Evolutionary conservation across 768 basidiomycete species (phyloP).

Genomic region (Ephemerocybe angulata): DNA sequence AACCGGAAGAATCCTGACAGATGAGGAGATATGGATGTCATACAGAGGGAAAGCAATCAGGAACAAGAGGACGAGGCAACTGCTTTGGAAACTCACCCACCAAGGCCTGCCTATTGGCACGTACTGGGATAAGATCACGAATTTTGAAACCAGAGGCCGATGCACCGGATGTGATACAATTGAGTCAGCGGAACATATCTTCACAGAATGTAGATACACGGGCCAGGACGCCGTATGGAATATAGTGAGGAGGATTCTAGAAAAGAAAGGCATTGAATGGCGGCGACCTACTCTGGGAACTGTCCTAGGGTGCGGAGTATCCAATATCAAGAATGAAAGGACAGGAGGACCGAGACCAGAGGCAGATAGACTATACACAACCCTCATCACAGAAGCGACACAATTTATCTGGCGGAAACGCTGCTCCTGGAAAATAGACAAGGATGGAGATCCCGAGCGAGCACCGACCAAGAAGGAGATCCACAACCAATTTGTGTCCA

Average conservation of each 20-base stretch:
- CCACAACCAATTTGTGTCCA: too few species aligned
- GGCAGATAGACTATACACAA: neutral
- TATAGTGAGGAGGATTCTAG: neutral
- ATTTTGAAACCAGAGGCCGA: neutral
- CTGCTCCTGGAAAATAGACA: too few species aligned
- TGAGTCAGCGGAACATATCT: neutral
- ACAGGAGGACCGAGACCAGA: neutral
- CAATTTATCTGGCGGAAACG: too few species aligned
- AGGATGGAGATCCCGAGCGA: too few species aligned
- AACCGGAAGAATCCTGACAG: neutral
- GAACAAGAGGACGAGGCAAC: neutral
- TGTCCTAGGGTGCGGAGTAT: neutral
- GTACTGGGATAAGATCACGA: constrained; percentile 2
- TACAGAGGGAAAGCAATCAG: neutral
- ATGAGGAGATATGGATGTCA: neutral
- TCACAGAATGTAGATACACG: neutral
- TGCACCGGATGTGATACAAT: neutral
- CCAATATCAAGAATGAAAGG: neutral
- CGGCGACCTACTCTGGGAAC: neutral
- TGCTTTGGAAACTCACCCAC: constrained; percentile 3
- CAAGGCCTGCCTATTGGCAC: neutral
- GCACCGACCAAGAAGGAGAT: too few species aligned
- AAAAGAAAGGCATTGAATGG: neutral
- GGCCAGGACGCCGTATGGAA: neutral
- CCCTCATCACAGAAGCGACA: neutral